Evolutionary conservation across 1,284 basidiomycete genomes (phyloP), one percentile per base, ranked within the genome.

Genomic region (Cystobasidium slooffiae): DNA sequence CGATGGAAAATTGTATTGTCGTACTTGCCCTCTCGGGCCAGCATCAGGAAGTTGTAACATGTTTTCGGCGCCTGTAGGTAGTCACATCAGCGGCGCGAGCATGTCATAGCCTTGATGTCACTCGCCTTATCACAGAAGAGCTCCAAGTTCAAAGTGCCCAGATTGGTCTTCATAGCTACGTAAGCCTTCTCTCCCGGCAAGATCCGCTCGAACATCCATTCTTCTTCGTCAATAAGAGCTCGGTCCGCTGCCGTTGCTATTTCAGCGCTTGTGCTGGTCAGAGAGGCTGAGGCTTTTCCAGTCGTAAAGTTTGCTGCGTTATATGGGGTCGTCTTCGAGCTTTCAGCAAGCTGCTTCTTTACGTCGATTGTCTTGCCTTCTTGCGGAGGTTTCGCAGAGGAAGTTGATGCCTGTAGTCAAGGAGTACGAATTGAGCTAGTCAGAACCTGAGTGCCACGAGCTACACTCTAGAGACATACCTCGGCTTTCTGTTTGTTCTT

Each of bases 31-130:
- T 89, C 85, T 77, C 89, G 88, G 0, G 94, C 93, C 5, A 97
- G 87, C 89, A 91, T 91, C 20, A 99, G 84, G 83, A 98, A 99
- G 83, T 99, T 99, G 83, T 97, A 99, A 80, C 94, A 96, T 0
- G 96, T 97, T 84, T 96, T 95, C 0, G 96, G 96, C 6, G 95
- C 96, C 88, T 94, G 73, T 39, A 64, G 37, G 75, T 31, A 72
- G 80, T 79, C 31, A 78, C 80, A 18, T 49, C 0, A 58, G 64
- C 20, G 37, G 31, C 24, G 56, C 20, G 7, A 68, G 51, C n/a
- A n/a, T 24, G 12, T 24, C 31, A 39, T 7, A 22, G 66, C 72
- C 10, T 16, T 12, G 4, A 10, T 10, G 4, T 20, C 14, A 31
- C 78, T 37, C 49, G 90, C 91, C 85, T 92, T 92, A 82, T 94